Evolutionary conservation across 371 early-diverging fungal species (phyloP).

Genomic region (Rhizomucor pusillus): DNA sequence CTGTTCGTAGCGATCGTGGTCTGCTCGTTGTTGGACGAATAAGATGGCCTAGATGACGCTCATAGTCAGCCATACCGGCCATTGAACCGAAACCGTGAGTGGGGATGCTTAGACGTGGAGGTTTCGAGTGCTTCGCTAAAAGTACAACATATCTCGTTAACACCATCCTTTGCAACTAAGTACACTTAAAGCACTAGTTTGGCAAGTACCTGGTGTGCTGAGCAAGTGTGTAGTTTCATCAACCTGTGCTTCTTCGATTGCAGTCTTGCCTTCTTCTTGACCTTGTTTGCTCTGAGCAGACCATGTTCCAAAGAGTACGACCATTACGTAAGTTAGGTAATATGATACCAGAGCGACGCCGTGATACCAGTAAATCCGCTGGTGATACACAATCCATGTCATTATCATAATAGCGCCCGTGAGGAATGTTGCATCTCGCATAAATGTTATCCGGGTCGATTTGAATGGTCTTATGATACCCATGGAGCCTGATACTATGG

Average conservation of each 20-base stretch:
- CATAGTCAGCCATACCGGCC: slow-evolving; percentile 7
- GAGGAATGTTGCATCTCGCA: slow-evolving; percentile 72
- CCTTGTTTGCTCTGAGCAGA: slow-evolving; percentile 3
- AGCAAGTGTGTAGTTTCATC: slow-evolving; percentile 18
- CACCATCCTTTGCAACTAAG: background rate
- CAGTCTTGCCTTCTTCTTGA: slow-evolving; percentile 5
- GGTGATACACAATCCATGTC: slow-evolving; percentile 59
- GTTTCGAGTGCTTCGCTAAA: slow-evolving; percentile 12
- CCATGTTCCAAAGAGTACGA: slow-evolving; percentile 40
- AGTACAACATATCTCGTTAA: no score
- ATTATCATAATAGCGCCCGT: slow-evolving; percentile 61
- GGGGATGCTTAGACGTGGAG: slow-evolving; percentile 29
- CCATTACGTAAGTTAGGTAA: slow-evolving; percentile 54
- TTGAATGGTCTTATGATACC: slow-evolving; percentile 66
- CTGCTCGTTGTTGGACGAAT: slow-evolving; percentile 33
- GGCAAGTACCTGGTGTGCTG: slow-evolving; percentile 2
- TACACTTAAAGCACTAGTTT: background rate
- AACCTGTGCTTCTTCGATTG: slow-evolving; percentile 6
- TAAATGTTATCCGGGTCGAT: slow-evolving; percentile 62
- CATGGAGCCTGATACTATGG: slow-evolving; percentile 75
- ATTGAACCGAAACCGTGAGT: slow-evolving; percentile 18
- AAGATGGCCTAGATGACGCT: slow-evolving; percentile 31
- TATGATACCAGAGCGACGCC: slow-evolving; percentile 51
- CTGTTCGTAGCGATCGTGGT: slow-evolving; percentile 18
- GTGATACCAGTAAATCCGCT: slow-evolving; percentile 63